Base-by-base conservation (phyloP, 2,329 filamentous ascomycete genomes). In the Exophiala phaeomuriformis region DNA sequence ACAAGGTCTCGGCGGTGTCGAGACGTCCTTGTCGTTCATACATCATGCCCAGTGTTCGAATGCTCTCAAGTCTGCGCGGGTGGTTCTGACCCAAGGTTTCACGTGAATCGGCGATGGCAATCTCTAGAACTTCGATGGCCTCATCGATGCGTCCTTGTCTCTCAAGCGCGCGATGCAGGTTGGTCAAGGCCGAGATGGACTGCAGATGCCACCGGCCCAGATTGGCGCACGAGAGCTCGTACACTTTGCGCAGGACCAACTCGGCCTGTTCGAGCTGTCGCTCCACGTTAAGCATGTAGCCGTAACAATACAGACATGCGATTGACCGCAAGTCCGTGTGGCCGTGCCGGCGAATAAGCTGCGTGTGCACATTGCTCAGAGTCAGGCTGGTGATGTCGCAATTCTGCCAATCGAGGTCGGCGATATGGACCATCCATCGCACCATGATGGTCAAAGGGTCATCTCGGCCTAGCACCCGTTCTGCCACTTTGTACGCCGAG, bases 271-370 rank as follows among this genome's bases (percentile, higher is more conserved):
- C 53, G 3, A 57, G 39, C 33, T 49, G 43, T 5, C 49, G 33
- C 45, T 63, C 60, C 27, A 56, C 56, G 33, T 59, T 60, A 10
- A 63, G 53, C 56, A 59, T 61, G 43, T 54, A 62, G 7, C 55
- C 56, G 40, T 59, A 58, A 41, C 59, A 61, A 47, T 63, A 62
- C 28, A 58, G 42, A 8, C 58, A 52, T 29, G 57, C 56, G 36
- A 63, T 62, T 12, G 54, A 51, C 7, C 57, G 56, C 5, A 53
- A 51, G 39, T 58, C 56, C 6, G 53, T 44, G 12, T 8, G 19
- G n/a, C 58, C 58, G 28, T 60, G 49, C 3, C 41, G 49, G 31
- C 10, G 31, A 7, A 57, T 37, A 9, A 57, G 55, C 6, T 56
- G 51, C 33, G 53, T 36, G 45, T 58, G 52, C 6, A 57, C 47